Evolutionary conservation across 2,329 filamentous ascomycete genomes (phyloP).

Genomic region (Hymenoscyphus linearis): DNA sequence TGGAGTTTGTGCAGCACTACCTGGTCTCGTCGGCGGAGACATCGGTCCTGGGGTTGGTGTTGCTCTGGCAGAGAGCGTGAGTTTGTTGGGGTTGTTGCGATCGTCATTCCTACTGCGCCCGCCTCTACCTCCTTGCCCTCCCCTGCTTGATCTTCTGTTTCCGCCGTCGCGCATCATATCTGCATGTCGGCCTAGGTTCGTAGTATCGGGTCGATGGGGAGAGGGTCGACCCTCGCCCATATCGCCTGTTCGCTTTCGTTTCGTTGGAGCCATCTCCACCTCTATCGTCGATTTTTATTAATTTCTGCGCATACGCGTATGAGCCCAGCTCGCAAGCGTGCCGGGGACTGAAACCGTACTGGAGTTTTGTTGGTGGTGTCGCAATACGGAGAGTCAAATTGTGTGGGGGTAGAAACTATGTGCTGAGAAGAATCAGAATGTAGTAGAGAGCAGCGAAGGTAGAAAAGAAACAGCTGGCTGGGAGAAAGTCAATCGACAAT

Average conservation of each 20-base stretch:
- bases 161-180: conserved; percentile 39
- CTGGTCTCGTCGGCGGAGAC: conserved; percentile 30
- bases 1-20: conserved; percentile 28
- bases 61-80: conserved; percentile 24
- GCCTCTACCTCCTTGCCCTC: conserved; percentile 35
- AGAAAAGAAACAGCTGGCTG: neutral
- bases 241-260: conserved; percentile 36
- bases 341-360: neutral
- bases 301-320: conserved; percentile 26
- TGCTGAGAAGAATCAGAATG: conserved; percentile 4
- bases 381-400: conserved; percentile 5
- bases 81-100: conserved; percentile 26
- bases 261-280: conserved; percentile 30
- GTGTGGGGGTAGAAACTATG: conserved; percentile 2
- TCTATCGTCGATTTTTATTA: conserved; percentile 17
- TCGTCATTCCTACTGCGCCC: conserved; percentile 27
- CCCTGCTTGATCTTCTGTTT: conserved; percentile 41
- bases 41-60: conserved; percentile 31
- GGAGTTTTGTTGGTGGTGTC: conserved; percentile 4
- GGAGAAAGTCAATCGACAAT: neutral
- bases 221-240: conserved; percentile 48
- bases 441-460: neutral
- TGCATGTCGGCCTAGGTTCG: conserved; percentile 50
- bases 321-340: conserved; percentile 11
- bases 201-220: conserved; percentile 57